A percentile compares a stretch with the other conserved stretches of the same genome.
Evolutionary conservation across 768 basidiomycete genomes (phyloP).

Genomic region (Lactifluus echinatus): DNA sequence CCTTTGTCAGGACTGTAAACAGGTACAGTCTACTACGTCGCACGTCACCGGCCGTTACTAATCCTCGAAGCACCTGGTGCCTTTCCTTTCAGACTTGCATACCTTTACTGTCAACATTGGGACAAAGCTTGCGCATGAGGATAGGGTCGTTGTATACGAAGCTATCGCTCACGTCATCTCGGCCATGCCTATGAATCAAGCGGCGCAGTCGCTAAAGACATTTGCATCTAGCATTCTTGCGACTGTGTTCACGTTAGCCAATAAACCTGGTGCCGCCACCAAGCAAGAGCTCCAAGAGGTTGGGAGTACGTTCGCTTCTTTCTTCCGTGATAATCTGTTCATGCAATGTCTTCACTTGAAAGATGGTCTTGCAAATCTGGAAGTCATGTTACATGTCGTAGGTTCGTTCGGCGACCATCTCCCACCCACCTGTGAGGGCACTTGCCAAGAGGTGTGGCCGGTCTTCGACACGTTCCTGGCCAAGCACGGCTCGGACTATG

Average conservation of each 20-base stretch:
- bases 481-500: constrained; percentile 68
- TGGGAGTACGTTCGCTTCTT: constrained; percentile 45
- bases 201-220: constrained; percentile 75
- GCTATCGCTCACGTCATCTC: constrained; percentile 94
- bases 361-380: constrained; percentile 89
- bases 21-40: constrained; percentile 36
- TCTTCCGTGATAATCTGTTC: neutral
- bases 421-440: constrained; percentile 70
- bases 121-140: constrained; percentile 72
- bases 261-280: constrained; percentile 44
- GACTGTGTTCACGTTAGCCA: constrained; percentile 57
- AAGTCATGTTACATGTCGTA: constrained; percentile 83
- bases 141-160: constrained; percentile 87
- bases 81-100: constrained; percentile 87
- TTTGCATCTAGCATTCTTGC: constrained; percentile 83
- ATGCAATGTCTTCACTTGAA: constrained; percentile 12
- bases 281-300: constrained; percentile 64
- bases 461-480: constrained; percentile 74
- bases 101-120: constrained; percentile 79
- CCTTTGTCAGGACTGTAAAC: constrained; percentile 93
- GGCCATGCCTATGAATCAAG: constrained; percentile 84
- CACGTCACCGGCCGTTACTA: constrained; percentile 8
- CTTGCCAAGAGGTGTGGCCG: constrained; percentile 70
- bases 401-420: constrained; percentile 76
- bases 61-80: constrained; percentile 65